Percentiles rank a stretch among this genome's conserved stretches.
Conservation (phyloP, 176 grass and related monocot species). For the Carex kokanica region DNA sequence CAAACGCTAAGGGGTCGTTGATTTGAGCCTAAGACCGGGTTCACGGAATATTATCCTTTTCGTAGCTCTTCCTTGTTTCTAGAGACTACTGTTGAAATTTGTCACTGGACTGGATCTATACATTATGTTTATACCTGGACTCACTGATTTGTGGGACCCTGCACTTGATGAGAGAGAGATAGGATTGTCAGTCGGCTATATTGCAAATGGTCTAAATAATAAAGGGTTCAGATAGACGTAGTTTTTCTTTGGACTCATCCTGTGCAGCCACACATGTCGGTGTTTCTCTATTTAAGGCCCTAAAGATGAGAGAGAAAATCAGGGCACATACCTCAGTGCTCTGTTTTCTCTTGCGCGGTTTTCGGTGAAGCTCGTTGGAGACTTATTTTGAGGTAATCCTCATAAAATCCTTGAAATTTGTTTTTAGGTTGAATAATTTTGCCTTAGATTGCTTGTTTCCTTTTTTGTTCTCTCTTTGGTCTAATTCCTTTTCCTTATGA, state of each 20-base stretch:
- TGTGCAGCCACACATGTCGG: conserved; percentile 26
- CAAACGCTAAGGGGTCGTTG: fast-evolving
- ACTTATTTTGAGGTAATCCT: background rate
- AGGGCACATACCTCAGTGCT: conserved; percentile 27
- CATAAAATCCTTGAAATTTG: background rate
- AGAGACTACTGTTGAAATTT: background rate
- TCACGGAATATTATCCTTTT: background rate
- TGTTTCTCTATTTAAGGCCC: conserved; percentile 29
- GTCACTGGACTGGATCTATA: background rate
- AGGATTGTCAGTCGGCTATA: background rate
- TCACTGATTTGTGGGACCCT: background rate
- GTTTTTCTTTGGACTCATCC: background rate
- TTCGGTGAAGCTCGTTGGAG: background rate
- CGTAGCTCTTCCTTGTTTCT: background rate
- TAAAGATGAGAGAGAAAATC: conserved; percentile 2
- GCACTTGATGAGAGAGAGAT: background rate
- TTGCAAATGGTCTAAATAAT: background rate
- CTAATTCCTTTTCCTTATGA: background rate
- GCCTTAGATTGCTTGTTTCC: background rate
- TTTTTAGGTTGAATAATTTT: background rate
- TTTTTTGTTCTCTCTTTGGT: background rate
- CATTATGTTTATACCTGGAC: background rate
- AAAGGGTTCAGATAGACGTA: background rate
- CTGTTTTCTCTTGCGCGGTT: background rate
- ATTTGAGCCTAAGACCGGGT: background rate